These are phyloP conservation scores for Cryoendolithus antarcticus DNA, from an alignment of 2,329 filamentous ascomycete genomes.

Conservation along the genomic window DNA sequence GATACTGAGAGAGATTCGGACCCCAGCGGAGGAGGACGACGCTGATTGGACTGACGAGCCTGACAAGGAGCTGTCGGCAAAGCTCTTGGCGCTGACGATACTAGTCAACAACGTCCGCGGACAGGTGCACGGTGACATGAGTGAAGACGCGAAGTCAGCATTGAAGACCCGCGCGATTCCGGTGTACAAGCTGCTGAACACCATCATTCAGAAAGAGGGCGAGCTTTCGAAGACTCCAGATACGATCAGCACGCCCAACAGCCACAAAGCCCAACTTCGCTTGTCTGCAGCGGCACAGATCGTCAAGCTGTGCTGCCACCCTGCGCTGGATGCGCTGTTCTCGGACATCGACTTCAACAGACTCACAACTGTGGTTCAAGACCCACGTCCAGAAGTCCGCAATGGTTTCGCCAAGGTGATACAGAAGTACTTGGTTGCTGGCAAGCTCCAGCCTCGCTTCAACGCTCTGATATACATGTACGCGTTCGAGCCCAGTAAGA, in stretches of 20 bases:
- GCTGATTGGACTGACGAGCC: conserved; percentile 40
- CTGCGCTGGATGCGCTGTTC: conserved; percentile 64
- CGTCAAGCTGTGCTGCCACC: conserved; percentile 71
- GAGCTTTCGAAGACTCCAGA: conserved; percentile 57
- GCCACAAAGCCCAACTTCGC: conserved; percentile 70
- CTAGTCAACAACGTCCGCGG: conserved; percentile 75
- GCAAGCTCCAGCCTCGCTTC: conserved; percentile 60
- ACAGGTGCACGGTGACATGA: conserved; percentile 21
- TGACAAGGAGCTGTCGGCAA: conserved; percentile 72
- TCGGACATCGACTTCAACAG: conserved; percentile 64
- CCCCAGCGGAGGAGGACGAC: conserved; percentile 39
- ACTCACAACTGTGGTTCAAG: conserved; percentile 70
- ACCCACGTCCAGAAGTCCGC: conserved; percentile 61
- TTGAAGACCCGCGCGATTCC: conserved; percentile 45
- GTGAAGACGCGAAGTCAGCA: conserved; percentile 24
- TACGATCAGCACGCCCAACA: conserved; percentile 55
- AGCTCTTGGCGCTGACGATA: conserved; percentile 71
- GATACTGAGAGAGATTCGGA: conserved; percentile 53
- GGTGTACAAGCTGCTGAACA: conserved; percentile 68
- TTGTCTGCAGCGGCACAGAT: conserved; percentile 66
- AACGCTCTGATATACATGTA: conserved; percentile 83
- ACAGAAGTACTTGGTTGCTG: conserved; percentile 76
- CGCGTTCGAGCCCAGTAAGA: conserved; percentile 73
- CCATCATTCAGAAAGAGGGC: conserved; percentile 61
- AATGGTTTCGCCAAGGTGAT: conserved; percentile 69